Conservation (phyloP, 2,329 filamentous ascomycete genomes). For the Fusarium pseudocircinatum region DNA sequence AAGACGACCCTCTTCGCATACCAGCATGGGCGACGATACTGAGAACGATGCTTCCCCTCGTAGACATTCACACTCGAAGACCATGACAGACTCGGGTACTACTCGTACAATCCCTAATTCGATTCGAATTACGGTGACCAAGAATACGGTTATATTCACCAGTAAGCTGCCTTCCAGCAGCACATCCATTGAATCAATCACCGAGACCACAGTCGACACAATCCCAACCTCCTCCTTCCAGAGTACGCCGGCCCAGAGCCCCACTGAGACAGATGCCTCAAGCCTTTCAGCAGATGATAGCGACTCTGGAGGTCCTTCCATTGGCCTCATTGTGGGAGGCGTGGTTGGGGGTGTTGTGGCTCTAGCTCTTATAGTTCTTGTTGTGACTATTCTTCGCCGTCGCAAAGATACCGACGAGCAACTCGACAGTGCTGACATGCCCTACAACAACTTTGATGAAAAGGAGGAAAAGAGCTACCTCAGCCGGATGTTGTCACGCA, state of each 20-base stretch:
- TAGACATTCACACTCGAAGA: conserved; percentile 17
- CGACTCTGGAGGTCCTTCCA: conserved; percentile 32
- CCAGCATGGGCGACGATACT: conserved; percentile 1
- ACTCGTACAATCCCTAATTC: conserved; percentile 51
- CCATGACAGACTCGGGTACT: conserved; percentile 50
- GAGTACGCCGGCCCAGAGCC: conserved; percentile 5
- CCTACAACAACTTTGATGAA: conserved; percentile 38
- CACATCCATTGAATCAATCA: conserved; percentile 9
- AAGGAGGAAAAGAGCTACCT: conserved; percentile 38
- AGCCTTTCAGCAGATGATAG: background rate
- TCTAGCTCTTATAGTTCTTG: conserved; percentile 39
- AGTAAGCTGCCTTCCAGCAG: conserved; percentile 34
- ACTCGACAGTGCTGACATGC: conserved; percentile 11
- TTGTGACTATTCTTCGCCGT: conserved; percentile 36
- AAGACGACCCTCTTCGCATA: background rate
- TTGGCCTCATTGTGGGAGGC: conserved; percentile 49
- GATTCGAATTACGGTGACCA: conserved; percentile 48
- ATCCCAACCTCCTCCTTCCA: conserved; percentile 15
- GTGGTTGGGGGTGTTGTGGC: conserved; percentile 44
- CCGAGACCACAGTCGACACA: conserved; percentile 10
- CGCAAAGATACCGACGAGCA: conserved; percentile 16
- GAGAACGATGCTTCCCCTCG: background rate
- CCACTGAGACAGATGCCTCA: conserved; percentile 12
- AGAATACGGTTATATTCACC: conserved; percentile 47
- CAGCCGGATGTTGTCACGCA: conserved; percentile 41